Base-by-base conservation (phyloP, 768 basidiomycete genomes). In the Amanita rimosa region DNA sequence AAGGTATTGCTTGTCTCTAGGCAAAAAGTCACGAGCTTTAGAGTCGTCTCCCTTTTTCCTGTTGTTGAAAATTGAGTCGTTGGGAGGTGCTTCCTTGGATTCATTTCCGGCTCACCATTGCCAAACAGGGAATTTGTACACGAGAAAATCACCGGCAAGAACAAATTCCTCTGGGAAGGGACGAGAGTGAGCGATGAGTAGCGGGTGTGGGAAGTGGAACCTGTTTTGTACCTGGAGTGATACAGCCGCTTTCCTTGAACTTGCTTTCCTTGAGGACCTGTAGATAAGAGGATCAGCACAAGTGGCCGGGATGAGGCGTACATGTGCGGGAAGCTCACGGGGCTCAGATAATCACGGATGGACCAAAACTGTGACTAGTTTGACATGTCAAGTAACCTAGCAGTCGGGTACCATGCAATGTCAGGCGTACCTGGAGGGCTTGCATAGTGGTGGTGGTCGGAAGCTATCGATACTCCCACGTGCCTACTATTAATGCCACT, bases 101-200 rank as follows among this genome's bases (percentile, higher is more conserved):
- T 40, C 31, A 37, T 54, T 17, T 21, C 11, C 29, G 44, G 47
- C 85, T 57, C 50, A 90, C 96, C 96, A 99, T 59, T 81, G 73
- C 96, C 96, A 99, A 21, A 96, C 92, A 9, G 91, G 90, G 67
- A 99, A 99, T 72, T 99, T 99, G 79, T 97, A 97, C 6, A 83
- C 74, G 51, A 99, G 70, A 67, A 97, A 98, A 65, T 99, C 96
- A 47, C 96, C 96, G 6, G 96, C 96, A 13, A 90, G 92, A 24
- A 97, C 91, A 60, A 96, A 98, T 66, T 98, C 96, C 79, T 99
- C 95, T 88, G 50, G 42, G 44, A 53, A 11, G 26, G 57, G 57
- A 54, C 54, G 5, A 5, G 56, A 56, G 36, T 37, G 16, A 14
- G 13, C 9, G 45, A 14, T 6, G 21, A n/a, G 34, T 6, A 33